Evolutionary conservation across 2,329 filamentous ascomycete genomes (phyloP).

Genomic region (Scedosporium apiospermum): DNA sequence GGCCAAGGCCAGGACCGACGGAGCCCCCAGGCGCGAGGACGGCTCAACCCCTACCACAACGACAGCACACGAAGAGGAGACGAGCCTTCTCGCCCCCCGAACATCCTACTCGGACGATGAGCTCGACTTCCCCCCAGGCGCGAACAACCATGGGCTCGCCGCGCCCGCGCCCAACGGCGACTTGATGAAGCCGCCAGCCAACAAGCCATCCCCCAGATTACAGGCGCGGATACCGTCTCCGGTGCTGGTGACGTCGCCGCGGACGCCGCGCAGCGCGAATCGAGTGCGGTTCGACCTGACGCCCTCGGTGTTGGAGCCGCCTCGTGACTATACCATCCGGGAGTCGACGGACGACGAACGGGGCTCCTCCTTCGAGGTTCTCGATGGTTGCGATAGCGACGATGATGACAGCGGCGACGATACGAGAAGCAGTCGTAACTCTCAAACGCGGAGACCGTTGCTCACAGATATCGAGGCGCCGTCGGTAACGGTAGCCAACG

Average conservation of each 20-base stretch:
- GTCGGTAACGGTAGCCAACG: constrained; percentile 58
- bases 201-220: constrained; percentile 13
- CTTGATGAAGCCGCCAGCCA: not conserved
- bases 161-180: constrained; percentile 8
- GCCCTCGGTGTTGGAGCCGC: constrained; percentile 30
- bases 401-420: constrained; percentile 35
- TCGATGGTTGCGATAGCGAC: constrained; percentile 29
- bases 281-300: constrained; percentile 64
- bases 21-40: not conserved
- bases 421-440: constrained; percentile 4
- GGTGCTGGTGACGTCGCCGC: constrained; percentile 10
- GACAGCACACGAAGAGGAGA: constrained; percentile 21
- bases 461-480: constrained; percentile 79
- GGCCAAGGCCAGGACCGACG: constrained; percentile 4
- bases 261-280: constrained; percentile 55
- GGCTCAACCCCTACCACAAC: not conserved
- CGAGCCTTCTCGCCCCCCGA: constrained; percentile 18
- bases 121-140: constrained; percentile 11
- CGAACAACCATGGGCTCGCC: constrained; percentile 13
- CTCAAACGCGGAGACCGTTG: constrained; percentile 53
- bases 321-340: constrained; percentile 13
- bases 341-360: not conserved
- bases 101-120: constrained; percentile 17
- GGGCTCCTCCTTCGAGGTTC: not conserved
- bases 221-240: not conserved